Evolutionary conservation across 257 asterid genomes (phyloP), one percentile per base, ranked within the genome.

Genomic region (Solanum chiquidenum): DNA sequence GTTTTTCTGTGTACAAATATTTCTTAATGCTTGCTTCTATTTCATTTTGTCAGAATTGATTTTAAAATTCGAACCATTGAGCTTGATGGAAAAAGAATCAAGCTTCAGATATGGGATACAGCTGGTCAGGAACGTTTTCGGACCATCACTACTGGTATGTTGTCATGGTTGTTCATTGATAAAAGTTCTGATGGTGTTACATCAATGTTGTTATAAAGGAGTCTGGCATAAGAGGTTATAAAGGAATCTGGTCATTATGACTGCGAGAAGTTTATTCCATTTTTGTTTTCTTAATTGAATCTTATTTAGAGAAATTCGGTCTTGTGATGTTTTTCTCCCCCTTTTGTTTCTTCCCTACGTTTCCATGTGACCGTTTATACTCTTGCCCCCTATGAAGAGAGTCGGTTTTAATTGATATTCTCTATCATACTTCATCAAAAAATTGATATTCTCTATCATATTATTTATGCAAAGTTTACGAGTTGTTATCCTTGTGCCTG

Each of bases 51-150:
- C 84, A 88, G 91, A 66, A 88, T 89, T 49, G 91, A 89, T 87
- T 89, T 89, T 75, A 89, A 91, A 71, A 91, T 91, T 72, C 87
- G 92, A 83, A 89, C 93, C 34, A 89, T 89, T 88, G 93, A 91
- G 88, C 93, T 91, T 42, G 91, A 91, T 10, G 88, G 89, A n/a
- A 89, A 91, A 82, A 88, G 93, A 14, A 90, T 89, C 86, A 91
- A 91, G 68, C 91, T 91, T 79, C 92, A 91, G 83, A 91, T 91
- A 72, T 91, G 93, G 92, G 92, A 91, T 62, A 89, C 93, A 80
- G 91, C 93, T 49, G 93, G 92, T 87, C 93, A 91, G 86, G 92
- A 91, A 69, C 87, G 92, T 42, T 91, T 91, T 87, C 85, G 92
- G 79, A 91, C 93, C 8, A 91, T 89, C 86, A 91, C 93, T 33